Base-by-base conservation (phyloP, 306 rosid genomes). In the Inga oerstediana region DNA sequence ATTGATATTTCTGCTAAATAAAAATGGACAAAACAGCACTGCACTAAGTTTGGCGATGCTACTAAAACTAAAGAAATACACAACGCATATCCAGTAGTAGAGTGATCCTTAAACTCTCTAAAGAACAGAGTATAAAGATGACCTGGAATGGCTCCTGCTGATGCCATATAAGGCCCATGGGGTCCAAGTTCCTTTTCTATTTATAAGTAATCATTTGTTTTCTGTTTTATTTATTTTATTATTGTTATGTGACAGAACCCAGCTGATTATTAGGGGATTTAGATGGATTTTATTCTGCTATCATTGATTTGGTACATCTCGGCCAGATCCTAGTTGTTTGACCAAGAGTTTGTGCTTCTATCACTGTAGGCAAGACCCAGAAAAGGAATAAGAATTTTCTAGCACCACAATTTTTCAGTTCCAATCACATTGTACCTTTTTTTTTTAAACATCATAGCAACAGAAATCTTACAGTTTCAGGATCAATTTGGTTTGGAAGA, bases 31-130 rank as follows among this genome's bases (percentile, higher is more conserved):
- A 72, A 83, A 65, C 1, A 45, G 71, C 41, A 45, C 12, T 20
- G 37, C 80, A 51, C 30, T 58, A 49, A 43, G 35, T 56, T 59
- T 46, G 75, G 71, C 32, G 32, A 72, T 12, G 52, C 10, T 41
- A 34, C 76, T 4, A 41, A 67, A 58, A 43, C 81, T 43, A 66
- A 72, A 58, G 51, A 80, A 58, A 35, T n/a, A 44, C 70, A 67
- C n/a, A 52, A 51, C 54, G 37, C 41, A 24, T 64, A 64, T 64
- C 19, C 70, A 30, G 19, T 30, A 64, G 70, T 4, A 64, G 67
- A 24, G 17, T 30, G 68, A 24, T 24, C 68, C 68, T 27, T 32
- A 17, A 56, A 20, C 35, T 27, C 74, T 46, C 37, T 64, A 14
- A 72, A 27, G 11, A 56, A 54, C 34, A 19, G 44, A 14, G 8